Percentiles rank a stretch among this genome's conserved stretches.
Evolutionary conservation across 768 basidiomycete species (phyloP).

Genomic region (Tremella mesenterica): DNA sequence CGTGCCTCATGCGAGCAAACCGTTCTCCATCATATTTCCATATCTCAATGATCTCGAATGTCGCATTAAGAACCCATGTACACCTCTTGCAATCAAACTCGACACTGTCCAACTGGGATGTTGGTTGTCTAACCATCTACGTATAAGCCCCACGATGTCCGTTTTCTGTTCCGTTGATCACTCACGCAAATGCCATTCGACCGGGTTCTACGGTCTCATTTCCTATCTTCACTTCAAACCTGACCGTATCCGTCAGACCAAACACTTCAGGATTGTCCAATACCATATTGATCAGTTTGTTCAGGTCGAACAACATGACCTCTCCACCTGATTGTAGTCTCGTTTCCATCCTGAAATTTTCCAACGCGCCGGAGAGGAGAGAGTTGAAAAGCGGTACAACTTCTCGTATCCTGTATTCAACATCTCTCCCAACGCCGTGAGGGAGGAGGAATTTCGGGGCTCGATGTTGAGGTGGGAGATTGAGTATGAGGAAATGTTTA

Average conservation of each 20-base stretch:
- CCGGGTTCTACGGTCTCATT: not conserved
- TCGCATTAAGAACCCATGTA: not conserved
- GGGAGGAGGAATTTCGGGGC: slow-evolving; percentile 5
- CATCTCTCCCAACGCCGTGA: not conserved
- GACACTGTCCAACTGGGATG: not conserved
- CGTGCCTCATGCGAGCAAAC: not conserved
- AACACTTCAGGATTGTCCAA: slow-evolving; percentile 3
- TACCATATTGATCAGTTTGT: not conserved
- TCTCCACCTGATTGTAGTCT: not conserved
- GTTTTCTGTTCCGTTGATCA: too few relatives aligned
- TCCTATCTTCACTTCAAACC: not conserved
- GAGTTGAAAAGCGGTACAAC: not conserved
- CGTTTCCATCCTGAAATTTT: not conserved
- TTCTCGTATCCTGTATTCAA: not conserved
- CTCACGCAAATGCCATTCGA: slow-evolving; percentile 3
- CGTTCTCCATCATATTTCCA: not conserved
- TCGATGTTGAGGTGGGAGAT: slow-evolving; percentile 2
- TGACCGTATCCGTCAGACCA: slow-evolving; percentile 1
- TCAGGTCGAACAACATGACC: slow-evolving; percentile 3
- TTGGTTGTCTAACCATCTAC: slow-evolving; percentile 1
- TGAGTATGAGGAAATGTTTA: not conserved
- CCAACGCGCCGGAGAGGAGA: not conserved
- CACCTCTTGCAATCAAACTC: not conserved
- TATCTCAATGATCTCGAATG: slow-evolving; percentile 1
- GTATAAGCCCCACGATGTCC: too few relatives aligned